Evolutionary conservation across 768 basidiomycete genomes (phyloP), one percentile per base, ranked within the genome.

Genomic region (Xerocomellus amylosporus): DNA sequence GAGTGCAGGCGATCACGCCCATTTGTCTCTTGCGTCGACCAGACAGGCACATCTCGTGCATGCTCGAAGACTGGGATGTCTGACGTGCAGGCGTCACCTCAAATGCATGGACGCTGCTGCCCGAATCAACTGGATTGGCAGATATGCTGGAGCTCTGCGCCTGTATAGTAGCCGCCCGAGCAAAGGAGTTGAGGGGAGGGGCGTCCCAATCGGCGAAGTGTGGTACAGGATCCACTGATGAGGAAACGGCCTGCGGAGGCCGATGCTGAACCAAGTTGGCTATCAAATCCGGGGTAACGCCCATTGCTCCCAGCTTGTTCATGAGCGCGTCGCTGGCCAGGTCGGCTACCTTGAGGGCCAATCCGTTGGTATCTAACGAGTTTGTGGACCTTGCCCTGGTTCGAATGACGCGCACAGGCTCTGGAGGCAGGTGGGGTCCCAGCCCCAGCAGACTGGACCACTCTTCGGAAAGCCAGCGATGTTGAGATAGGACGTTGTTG

Each of bases 361-460:
- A 38, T 10, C 2, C 31, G 5, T 10, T 17, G 2, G 22, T 19
- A 33, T 50, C 49, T 1, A 46, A 15, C 5, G 20, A 5, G 4
- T 20, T n/a, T 13, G 36, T 8, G 3, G 44, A 12, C 19, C 44
- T 34, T 10, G 31, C 49, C 3, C 34, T 45, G 0, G n/a, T 46
- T 19, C 14, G n/a, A 36, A 41, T 8, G 24, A 20, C 12, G 2
- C 38, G 33, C 0, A 59, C 38, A 20, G 58, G 55, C 6, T 52
- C 50, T 5, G 46, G 58, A 14, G 28, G 19, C 0, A 33, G 33
- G 4, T 52, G 10, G 1, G 46, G 58, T 1, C 55, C 55, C 28
- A 52, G 2, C 1, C 55, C 58, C 5, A 56, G 55, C 7, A 59
- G 19, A 12, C 50, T 59, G 0, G 46, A 48, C 51, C 55, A 59